These are phyloP conservation scores for Alnus glutinosa DNA, from an alignment of 306 rosid genomes.

Conservation along the genomic window DNA sequence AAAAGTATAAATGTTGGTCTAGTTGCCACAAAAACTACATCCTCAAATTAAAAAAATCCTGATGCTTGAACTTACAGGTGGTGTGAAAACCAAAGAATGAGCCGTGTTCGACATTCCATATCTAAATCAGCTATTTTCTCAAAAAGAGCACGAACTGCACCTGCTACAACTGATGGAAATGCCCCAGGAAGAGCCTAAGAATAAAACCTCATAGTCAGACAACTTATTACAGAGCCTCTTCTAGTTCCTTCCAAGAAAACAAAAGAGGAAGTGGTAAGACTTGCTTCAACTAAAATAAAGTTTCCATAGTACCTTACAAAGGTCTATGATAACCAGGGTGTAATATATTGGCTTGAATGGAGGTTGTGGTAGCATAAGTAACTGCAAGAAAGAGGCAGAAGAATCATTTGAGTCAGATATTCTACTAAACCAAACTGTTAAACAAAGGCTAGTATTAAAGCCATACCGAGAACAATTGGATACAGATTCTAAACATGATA, in stretches of 20 bases:
- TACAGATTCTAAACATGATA: not conserved
- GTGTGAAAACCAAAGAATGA: constrained; percentile 98
- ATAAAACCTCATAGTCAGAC: constrained; percentile 34
- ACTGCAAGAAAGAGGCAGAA: constrained; percentile 50
- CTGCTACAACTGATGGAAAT: constrained; percentile 97
- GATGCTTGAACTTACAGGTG: constrained; percentile 71
- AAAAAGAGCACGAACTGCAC: constrained; percentile 93
- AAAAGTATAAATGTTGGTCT: not conserved
- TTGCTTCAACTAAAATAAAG: constrained; percentile 2
- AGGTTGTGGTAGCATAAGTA: constrained; percentile 92
- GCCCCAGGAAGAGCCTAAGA: constrained; percentile 99
- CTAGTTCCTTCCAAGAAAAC: constrained; percentile 10
- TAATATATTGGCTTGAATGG: constrained; percentile 92
- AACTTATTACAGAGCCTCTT: constrained; percentile 10
- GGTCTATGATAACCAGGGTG: constrained; percentile 92
- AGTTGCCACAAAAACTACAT: constrained; percentile 12
- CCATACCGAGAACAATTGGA: not conserved
- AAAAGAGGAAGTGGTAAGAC: constrained; percentile 23
- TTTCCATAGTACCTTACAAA: constrained; percentile 80
- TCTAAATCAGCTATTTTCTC: constrained; percentile 92
- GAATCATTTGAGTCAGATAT: constrained; percentile 10
- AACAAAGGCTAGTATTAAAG: not conserved
- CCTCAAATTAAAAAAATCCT: constrained; percentile 9
- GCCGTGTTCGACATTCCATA: constrained; percentile 96
- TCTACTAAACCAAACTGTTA: not conserved